These are phyloP conservation scores for Arachnopeziza araneosa DNA, from an alignment of 2,329 filamentous ascomycete species.

Conservation along the genomic window DNA sequence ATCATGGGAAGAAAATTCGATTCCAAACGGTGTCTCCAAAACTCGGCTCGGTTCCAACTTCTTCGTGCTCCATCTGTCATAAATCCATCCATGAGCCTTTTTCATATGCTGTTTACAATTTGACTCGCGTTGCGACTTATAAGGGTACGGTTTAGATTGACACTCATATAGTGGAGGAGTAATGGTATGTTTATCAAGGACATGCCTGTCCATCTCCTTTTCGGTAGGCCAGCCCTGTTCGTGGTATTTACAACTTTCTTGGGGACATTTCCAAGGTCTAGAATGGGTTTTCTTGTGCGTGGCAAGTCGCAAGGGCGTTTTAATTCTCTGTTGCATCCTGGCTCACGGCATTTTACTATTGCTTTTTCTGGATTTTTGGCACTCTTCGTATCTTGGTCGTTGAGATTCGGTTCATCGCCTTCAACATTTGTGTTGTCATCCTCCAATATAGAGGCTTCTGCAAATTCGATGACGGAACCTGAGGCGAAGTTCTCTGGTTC, in stretches of 20 bases:
- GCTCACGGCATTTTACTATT: slow-evolving; percentile 54
- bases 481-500: too few relatives aligned
- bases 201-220: slow-evolving; percentile 92
- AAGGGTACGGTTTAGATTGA: slow-evolving; percentile 75
- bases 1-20: too few relatives aligned
- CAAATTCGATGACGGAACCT: too few relatives aligned
- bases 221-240: slow-evolving; percentile 91
- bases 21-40: too few relatives aligned
- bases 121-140: slow-evolving; percentile 90
- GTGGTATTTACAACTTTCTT: slow-evolving; percentile 81
- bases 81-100: slow-evolving; percentile 88
- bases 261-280: slow-evolving; percentile 88
- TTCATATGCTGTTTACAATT: slow-evolving; percentile 99
- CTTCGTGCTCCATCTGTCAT: too few relatives aligned
- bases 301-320: slow-evolving; percentile 94
- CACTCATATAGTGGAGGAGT: slow-evolving; percentile 80
- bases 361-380: too few relatives aligned
- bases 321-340: slow-evolving; percentile 82
- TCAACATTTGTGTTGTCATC: too few relatives aligned
- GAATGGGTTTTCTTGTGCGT: slow-evolving; percentile 99
- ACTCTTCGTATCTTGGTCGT: too few relatives aligned
- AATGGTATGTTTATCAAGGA: slow-evolving; percentile 90
- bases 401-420: too few relatives aligned
- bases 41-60: too few relatives aligned
- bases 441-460: too few relatives aligned